Conservation (phyloP, 106 monocot species). For the Allium sativum region DNA sequence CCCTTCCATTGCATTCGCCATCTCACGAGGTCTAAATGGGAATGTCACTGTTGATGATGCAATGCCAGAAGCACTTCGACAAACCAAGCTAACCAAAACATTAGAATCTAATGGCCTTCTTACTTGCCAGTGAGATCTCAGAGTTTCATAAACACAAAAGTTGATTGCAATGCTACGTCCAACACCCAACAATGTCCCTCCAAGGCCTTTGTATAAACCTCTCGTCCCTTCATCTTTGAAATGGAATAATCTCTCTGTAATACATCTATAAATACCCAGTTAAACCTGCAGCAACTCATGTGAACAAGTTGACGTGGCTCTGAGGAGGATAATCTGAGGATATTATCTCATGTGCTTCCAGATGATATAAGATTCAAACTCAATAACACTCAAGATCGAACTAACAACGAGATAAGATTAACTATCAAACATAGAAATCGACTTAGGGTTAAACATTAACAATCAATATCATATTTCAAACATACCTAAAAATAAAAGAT, state of each 20-base stretch:
- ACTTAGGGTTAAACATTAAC: too few relatives aligned
- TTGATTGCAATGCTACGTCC: conserved; percentile 86
- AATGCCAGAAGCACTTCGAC: conserved; percentile 85
- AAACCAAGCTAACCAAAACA: conserved; percentile 57
- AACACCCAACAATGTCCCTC: conserved; percentile 55
- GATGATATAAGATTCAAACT: too few relatives aligned
- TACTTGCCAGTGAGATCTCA: conserved; percentile 58
- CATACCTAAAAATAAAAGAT: too few relatives aligned
- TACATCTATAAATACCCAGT: conserved; percentile 46
- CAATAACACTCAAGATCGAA: too few relatives aligned
- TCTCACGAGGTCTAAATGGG: conserved; percentile 67
- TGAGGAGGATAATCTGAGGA: too few relatives aligned
- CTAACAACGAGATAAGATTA: too few relatives aligned
- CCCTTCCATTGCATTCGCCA: conserved; percentile 64
- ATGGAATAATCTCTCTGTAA: conserved; percentile 73
- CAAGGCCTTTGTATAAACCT: conserved; percentile 87
- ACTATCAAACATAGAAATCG: too few relatives aligned
- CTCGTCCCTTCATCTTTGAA: conserved; percentile 74
- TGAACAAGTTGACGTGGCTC: too few relatives aligned
- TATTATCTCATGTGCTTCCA: too few relatives aligned
- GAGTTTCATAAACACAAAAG: conserved; percentile 77
- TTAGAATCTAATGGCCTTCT: conserved; percentile 69
- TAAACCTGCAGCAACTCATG: too few relatives aligned
- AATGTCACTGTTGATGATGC: conserved; percentile 86
- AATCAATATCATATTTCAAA: too few relatives aligned